Evolutionary conservation across 2,329 filamentous ascomycete species (phyloP).

Genomic region (Ophiostoma himal-ulmi): DNA sequence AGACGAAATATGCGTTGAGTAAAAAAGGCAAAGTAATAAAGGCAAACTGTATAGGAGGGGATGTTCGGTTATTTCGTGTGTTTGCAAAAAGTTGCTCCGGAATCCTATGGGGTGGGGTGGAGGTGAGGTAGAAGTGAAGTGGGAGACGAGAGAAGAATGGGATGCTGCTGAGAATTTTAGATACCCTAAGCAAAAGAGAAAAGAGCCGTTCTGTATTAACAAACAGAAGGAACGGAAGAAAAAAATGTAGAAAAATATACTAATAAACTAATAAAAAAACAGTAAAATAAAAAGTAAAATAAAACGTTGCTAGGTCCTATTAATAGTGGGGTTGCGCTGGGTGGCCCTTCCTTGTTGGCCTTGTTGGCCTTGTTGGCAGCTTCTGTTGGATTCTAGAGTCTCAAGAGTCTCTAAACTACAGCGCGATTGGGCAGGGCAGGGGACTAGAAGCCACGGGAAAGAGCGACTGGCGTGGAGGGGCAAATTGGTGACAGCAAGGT

Average conservation of each 20-base stretch:
- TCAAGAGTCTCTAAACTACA: neutral
- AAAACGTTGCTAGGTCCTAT: neutral
- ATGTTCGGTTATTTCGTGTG: neutral
- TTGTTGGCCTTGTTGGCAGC: slow-evolving; percentile 8
- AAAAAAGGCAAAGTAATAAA: too few species aligned
- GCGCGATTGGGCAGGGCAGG: slow-evolving; percentile 6
- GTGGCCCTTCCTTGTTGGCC: neutral
- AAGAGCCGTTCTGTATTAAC: neutral
- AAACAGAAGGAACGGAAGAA: neutral
- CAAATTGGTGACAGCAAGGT: neutral
- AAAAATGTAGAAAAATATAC: neutral
- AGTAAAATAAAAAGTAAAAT: neutral
- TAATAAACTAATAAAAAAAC: neutral
- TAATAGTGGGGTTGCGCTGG: slow-evolving; percentile 8
- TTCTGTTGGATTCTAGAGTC: slow-evolving; percentile 11
- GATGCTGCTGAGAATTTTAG: slow-evolving; percentile 12
- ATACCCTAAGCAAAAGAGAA: slow-evolving; percentile 2
- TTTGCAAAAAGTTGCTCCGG: neutral
- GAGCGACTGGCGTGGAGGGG: slow-evolving; percentile 12
- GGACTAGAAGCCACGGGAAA: slow-evolving; percentile 1
- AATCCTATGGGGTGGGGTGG: slow-evolving; percentile 8
- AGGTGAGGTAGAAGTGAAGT: slow-evolving; percentile 8
- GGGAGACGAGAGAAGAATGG: neutral
- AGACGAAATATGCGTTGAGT: neutral
- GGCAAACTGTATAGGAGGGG: neutral